Conservation (phyloP, 2,329 filamentous ascomycete genomes). For the Raffaelea arxii region DNA sequence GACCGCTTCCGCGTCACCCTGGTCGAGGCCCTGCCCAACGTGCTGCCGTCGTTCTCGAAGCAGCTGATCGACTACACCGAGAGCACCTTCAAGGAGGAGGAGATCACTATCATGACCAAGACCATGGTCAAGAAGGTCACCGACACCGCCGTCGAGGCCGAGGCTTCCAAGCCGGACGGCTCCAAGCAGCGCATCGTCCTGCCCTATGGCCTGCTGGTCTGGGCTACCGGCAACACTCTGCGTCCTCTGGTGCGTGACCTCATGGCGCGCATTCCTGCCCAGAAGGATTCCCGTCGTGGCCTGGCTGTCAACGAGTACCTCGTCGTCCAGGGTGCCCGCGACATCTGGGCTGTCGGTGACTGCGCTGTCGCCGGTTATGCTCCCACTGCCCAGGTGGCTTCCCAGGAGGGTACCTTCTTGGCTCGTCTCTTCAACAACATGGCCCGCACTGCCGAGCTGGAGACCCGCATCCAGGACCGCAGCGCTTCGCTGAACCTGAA, state of each 20-base stretch:
- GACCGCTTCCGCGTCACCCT: constrained; percentile 95
- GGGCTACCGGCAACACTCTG: constrained; percentile 94
- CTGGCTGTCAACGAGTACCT: constrained; percentile 98
- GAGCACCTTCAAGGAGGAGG: constrained; percentile 97
- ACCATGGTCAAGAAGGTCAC: constrained; percentile 98
- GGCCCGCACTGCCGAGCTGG: constrained; percentile 83
- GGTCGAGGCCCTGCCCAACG: constrained; percentile 92
- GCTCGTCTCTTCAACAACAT: constrained; percentile 97
- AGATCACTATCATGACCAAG: constrained; percentile 95
- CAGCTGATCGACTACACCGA: constrained; percentile 99
- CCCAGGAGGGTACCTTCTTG: constrained; percentile 91
- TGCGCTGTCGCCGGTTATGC: constrained; percentile 97
- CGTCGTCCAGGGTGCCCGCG: constrained; percentile 91
- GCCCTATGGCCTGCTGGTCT: constrained; percentile 92
- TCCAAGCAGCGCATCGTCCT: constrained; percentile 72
- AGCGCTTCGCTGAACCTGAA: constrained; percentile 51
- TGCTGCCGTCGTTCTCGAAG: constrained; percentile 97
- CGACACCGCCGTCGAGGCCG: constrained; percentile 84
- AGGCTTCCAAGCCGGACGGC: constrained; percentile 72
- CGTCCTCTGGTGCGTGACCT: constrained; percentile 85
- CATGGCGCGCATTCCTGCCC: constrained; percentile 83
- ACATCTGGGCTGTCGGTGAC: constrained; percentile 97
- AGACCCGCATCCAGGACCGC: constrained; percentile 63
- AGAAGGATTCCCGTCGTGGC: constrained; percentile 89
- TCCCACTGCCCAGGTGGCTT: constrained; percentile 91